Evolutionary conservation across 805 yeast genomes (phyloP).

Genomic region (Ogataea zsoltii): DNA sequence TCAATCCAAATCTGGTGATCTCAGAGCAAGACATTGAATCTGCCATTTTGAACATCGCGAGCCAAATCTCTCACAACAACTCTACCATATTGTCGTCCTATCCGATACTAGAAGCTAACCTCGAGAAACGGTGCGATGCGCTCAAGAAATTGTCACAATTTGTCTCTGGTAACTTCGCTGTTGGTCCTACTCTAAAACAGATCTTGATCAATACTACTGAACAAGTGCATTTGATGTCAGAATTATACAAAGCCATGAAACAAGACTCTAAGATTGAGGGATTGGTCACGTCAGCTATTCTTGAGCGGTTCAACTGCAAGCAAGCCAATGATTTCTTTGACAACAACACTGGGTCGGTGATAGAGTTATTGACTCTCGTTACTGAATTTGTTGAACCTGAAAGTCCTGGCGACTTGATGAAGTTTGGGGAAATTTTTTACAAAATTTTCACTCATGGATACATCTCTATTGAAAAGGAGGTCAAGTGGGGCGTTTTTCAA

Average conservation of each 20-base stretch:
- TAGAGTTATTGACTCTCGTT: slow-evolving; percentile 7
- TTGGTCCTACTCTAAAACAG: slow-evolving; percentile 12
- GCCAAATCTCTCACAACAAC: slow-evolving; percentile 57
- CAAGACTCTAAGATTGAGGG: not conserved
- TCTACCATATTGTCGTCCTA: slow-evolving; percentile 55
- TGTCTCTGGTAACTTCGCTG: slow-evolving; percentile 23
- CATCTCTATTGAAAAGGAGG: slow-evolving; percentile 19
- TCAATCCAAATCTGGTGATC: slow-evolving; percentile 40
- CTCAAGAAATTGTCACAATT: slow-evolving; percentile 23
- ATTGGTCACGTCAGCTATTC: slow-evolving; percentile 1
- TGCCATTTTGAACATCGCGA: slow-evolving; percentile 51
- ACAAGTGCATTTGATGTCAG: slow-evolving; percentile 15
- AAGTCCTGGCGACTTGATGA: slow-evolving; percentile 13
- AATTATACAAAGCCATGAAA: slow-evolving; percentile 14
- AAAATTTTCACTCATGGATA: slow-evolving; percentile 18
- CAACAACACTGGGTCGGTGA: slow-evolving; percentile 2
- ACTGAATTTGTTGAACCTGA: slow-evolving; percentile 3
- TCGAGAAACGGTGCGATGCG: slow-evolving; percentile 46
- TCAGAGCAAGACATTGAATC: slow-evolving; percentile 45
- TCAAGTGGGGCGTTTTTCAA: slow-evolving; percentile 13
- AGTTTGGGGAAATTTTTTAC: slow-evolving; percentile 13
- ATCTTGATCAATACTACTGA: slow-evolving; percentile 21
- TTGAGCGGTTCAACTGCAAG: not conserved
- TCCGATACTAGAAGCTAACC: slow-evolving; percentile 51
- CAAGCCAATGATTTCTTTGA: slow-evolving; percentile 12